Percentiles rank a stretch among this genome's conserved stretches.
Evolutionary conservation across 192 early-diverging fungal species (phyloP).

Genomic region (Glomus cerebriforme): DNA sequence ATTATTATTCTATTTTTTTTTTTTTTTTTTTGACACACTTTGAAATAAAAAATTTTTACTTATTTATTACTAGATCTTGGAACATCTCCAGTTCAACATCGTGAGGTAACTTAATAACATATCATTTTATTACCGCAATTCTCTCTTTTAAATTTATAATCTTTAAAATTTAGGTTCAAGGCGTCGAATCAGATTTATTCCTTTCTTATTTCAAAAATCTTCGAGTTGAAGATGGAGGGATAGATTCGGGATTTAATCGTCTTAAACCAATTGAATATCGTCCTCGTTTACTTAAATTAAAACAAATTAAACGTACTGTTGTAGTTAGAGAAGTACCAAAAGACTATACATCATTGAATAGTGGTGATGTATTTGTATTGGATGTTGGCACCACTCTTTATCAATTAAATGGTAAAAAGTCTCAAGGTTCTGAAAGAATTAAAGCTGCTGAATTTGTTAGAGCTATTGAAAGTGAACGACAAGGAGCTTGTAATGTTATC

Average conservation of each 20-base stretch:
- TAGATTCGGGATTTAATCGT: constrained; percentile 73
- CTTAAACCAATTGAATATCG: constrained; percentile 49
- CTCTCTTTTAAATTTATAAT: neutral
- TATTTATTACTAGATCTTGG: constrained; percentile 56
- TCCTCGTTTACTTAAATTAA: constrained; percentile 60
- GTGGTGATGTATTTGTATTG: constrained; percentile 75
- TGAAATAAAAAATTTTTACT: neutral
- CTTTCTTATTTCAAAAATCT: constrained; percentile 66
- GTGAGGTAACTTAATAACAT: constrained; percentile 51
- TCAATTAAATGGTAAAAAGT: constrained; percentile 68
- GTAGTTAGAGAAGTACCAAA: constrained; percentile 65
- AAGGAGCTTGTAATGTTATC: constrained; percentile 55
- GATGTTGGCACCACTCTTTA: constrained; percentile 68
- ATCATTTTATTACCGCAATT: too few species aligned
- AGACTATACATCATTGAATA: constrained; percentile 56
- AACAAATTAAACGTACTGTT: constrained; percentile 49
- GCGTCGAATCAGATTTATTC: constrained; percentile 65
- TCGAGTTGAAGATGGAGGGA: constrained; percentile 64
- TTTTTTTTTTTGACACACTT: neutral
- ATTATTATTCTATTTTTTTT: neutral
- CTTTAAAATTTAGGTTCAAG: constrained; percentile 56
- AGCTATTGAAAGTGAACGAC: constrained; percentile 62
- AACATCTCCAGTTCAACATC: constrained; percentile 69
- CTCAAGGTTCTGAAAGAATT: constrained; percentile 65
- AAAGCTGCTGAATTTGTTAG: constrained; percentile 69